Evolutionary conservation across 2,329 filamentous ascomycete species (phyloP).

Genomic region (Phaeosphaeria sp.): DNA sequence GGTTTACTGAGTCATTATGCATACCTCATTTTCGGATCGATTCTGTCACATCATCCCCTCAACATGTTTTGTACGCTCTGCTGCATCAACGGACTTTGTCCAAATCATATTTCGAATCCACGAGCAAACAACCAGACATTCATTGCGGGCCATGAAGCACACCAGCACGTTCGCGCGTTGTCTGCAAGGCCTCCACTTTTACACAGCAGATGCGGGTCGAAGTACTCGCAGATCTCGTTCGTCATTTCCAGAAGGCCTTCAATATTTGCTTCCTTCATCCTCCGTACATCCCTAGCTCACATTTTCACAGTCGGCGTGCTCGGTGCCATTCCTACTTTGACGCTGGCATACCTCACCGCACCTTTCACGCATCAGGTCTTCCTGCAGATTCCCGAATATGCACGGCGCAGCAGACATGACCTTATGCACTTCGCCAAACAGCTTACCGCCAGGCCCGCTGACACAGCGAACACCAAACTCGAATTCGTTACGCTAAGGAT

Average conservation of each 20-base stretch:
- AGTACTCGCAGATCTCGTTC: not conserved
- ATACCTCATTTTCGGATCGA: not conserved
- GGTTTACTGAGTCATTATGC: not conserved
- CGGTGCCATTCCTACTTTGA: slow-evolving; percentile 39
- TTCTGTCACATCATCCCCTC: not conserved
- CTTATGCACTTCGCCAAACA: slow-evolving; percentile 34
- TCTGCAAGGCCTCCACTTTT: not conserved
- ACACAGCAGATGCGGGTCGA: not conserved
- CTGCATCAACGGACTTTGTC: too few relatives aligned
- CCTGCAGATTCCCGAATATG: slow-evolving; percentile 40
- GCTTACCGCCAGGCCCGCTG: slow-evolving; percentile 17
- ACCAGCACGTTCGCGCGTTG: not conserved
- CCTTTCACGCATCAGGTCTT: slow-evolving; percentile 45
- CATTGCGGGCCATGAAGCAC: too few relatives aligned
- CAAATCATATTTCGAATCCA: too few relatives aligned
- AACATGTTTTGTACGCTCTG: too few relatives aligned
- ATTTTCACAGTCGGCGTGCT: slow-evolving; percentile 34
- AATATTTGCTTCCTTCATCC: not conserved
- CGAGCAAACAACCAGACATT: too few relatives aligned
- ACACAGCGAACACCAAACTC: slow-evolving; percentile 35
- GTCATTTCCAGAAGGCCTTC: not conserved
- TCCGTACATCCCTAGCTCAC: too few relatives aligned
- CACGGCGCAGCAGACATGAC: slow-evolving; percentile 29
- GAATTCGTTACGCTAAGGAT: slow-evolving; percentile 46
- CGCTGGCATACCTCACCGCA: slow-evolving; percentile 43